These are phyloP conservation scores for Gardenia jasminoides DNA, from an alignment of 257 asterid genomes.

Conservation along the genomic window DNA sequence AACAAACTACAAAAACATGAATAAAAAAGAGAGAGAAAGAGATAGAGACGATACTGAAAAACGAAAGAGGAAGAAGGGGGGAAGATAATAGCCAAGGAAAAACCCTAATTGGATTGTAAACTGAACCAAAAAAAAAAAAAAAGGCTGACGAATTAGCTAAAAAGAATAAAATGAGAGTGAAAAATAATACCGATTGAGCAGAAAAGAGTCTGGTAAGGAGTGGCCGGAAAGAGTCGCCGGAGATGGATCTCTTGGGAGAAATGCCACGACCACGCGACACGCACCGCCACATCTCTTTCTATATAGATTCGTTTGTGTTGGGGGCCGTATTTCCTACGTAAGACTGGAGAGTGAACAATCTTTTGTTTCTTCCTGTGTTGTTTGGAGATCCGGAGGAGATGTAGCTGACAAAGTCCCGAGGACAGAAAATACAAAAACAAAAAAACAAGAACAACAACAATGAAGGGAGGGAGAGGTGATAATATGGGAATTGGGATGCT, in stretches of 20 bases:
- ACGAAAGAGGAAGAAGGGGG: neutral
- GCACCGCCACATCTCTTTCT: conserved; percentile 85
- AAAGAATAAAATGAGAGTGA: neutral
- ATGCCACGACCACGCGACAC: conserved; percentile 76
- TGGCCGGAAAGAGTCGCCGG: conserved; percentile 48
- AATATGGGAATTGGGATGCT: no score
- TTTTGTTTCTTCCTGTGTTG: neutral
- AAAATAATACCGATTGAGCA: conserved; percentile 41
- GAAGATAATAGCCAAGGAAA: neutral
- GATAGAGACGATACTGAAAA: neutral
- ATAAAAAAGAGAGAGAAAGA: no score
- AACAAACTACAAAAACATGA: neutral
- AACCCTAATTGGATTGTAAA: neutral
- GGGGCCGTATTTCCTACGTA: no score
- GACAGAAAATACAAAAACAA: neutral
- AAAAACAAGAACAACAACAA: no score
- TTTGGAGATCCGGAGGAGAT: conserved; percentile 1
- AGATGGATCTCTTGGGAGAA: conserved; percentile 47
- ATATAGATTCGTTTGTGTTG: neutral
- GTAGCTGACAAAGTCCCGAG: neutral
- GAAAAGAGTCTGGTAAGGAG: conserved; percentile 51
- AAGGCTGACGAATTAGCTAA: neutral
- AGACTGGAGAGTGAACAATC: neutral
- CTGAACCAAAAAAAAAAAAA: neutral
- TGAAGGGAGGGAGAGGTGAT: no score